These are phyloP conservation scores for Histomonas meleagridis DNA, from an alignment of 208 protist genomes.

Conservation along the genomic window DNA sequence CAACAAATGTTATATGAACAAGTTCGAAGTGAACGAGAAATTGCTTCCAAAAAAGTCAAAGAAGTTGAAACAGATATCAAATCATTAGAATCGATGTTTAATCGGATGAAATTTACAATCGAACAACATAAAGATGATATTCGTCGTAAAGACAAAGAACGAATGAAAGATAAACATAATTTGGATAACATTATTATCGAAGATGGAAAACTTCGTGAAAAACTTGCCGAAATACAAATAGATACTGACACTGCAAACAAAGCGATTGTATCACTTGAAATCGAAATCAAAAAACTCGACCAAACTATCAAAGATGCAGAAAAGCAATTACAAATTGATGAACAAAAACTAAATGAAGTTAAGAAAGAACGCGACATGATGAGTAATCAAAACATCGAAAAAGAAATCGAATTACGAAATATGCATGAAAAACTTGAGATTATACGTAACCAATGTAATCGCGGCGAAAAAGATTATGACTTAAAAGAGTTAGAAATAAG, in stretches of 20 bases:
- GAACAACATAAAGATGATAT: conserved; percentile 36
- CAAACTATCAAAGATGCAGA: conserved; percentile 8
- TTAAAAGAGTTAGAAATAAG: background rate
- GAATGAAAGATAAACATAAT: background rate
- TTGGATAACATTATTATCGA: background rate
- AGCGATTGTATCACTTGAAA: background rate
- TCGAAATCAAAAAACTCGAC: background rate
- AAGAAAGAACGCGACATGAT: background rate
- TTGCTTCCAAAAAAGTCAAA: background rate
- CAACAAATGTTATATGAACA: conserved; percentile 7
- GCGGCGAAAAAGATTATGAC: background rate
- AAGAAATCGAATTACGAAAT: background rate
- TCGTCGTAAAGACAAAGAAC: background rate
- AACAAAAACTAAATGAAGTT: background rate
- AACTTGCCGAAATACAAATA: background rate
- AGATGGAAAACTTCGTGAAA: background rate
- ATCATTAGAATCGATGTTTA: background rate
- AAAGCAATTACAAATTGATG: background rate
- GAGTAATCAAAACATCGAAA: background rate
- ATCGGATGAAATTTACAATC: background rate
- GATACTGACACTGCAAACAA: background rate
- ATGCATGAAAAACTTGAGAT: background rate
- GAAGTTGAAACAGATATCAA: conserved; percentile 9
- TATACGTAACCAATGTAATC: background rate
- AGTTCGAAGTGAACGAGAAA: conserved; percentile 15